phyloP scores from a whole-genome alignment of 2,329 filamentous ascomycete genomes.

The Cladophialophora exuberans region DNA sequence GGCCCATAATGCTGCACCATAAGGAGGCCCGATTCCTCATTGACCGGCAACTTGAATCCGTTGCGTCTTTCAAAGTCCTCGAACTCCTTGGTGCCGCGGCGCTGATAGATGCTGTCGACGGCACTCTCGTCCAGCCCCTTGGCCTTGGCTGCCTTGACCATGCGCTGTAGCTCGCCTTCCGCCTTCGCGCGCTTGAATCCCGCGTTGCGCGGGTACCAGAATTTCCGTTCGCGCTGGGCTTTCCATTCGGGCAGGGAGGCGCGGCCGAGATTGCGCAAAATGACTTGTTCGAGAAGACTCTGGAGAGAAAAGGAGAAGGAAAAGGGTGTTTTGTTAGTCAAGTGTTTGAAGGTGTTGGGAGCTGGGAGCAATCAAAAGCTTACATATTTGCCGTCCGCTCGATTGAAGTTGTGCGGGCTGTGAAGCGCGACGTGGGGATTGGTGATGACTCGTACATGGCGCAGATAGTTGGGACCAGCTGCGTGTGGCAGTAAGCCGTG shows the following conservation, averaged over 20 bases:
- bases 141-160: constrained; percentile 6
- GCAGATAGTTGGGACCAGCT: constrained; percentile 8
- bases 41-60: constrained; percentile 5
- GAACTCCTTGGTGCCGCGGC: constrained; percentile 7
- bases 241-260: constrained; percentile 5
- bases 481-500: constrained; percentile 6
- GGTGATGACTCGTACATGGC: constrained; percentile 9
- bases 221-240: constrained; percentile 2
- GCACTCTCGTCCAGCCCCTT: constrained; percentile 11
- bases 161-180: constrained; percentile 2
- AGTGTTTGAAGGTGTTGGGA: not conserved
- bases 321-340: not conserved
- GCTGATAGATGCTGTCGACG: constrained; percentile 10
- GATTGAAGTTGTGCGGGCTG: constrained; percentile 9
- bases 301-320: not conserved
- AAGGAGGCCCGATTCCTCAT: constrained; percentile 3
- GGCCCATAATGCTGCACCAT: constrained; percentile 7
- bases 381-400: constrained; percentile 6
- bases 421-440: constrained; percentile 6
- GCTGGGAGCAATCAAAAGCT: not conserved
- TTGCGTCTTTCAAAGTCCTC: constrained; percentile 12
- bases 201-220: constrained; percentile 9
- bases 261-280: constrained; percentile 5
- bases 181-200: constrained; percentile 8
- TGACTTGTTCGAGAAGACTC: constrained; percentile 11